Base-by-base conservation (phyloP, 441 rosid genomes). In the Populus hybrid region DNA sequence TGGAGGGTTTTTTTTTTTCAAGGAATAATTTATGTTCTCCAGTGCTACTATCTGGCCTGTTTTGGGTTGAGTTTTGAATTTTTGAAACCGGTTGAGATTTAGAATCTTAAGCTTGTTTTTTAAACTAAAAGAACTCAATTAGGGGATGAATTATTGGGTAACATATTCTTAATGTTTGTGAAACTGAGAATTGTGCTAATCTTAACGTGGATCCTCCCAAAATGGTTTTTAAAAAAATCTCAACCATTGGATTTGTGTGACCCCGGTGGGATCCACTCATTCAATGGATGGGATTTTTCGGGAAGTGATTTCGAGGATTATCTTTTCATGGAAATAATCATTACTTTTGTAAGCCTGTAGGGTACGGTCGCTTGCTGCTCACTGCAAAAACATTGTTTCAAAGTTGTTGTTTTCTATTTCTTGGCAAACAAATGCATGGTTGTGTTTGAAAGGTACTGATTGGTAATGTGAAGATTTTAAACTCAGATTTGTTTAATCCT, bases 401-500 rank as follows among this genome's bases (percentile, higher is more conserved):
- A 0, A 46, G 20, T 46, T 46, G 18, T 42, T 12, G 18, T 46
- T 12, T 46, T 46, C 2, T 7, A 8, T 38, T 8, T 38, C 20
- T 46, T 46, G 20, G 57, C 18, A 46, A 46, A 46, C 57, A 46
- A 46, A 46, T 46, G 57, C 57, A 46, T 46, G 57, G 57, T 46
- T 46, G 57, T 46, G 20, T 46, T 46, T 14, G 57, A 46, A 46
- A 46, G 57, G 69, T 12, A n/a, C 38, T 72, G 23, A 18, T 36
- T n/a, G n/a, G 75, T 59, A 32, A 63, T 61, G 38, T 68, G 70
- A 71, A 10, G 3, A 7, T 74, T 4, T 40, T 12, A 65, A 9
- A 46, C 26, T 76, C 42, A 30, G 40, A 26, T 74, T 67, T 70
- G 71, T 83, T 81, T 61, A 78, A 34, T 87, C 89, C 80, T 94